These are phyloP conservation scores for Curvularia verruculosa DNA, from an alignment of 2,329 filamentous ascomycete species.

Conservation along the genomic window DNA sequence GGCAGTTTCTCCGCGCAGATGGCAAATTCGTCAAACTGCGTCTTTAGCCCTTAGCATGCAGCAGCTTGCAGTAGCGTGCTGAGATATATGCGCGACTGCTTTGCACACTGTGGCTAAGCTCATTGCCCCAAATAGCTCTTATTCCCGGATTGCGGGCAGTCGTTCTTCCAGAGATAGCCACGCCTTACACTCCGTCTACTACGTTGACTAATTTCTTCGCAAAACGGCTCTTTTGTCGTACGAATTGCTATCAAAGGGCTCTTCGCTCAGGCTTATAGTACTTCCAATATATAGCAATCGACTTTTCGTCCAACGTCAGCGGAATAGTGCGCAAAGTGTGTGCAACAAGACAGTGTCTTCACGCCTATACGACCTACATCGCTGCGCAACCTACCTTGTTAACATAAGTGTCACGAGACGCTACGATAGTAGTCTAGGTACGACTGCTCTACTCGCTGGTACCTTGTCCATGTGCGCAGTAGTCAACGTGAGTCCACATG, in stretches of 20 bases:
- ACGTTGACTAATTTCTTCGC: no score
- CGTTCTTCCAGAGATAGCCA: no score
- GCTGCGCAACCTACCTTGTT: neutral
- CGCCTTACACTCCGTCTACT: no score
- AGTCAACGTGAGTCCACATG: neutral
- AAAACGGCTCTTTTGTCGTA: no score
- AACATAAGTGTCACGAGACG: neutral
- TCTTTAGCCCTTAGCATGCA: no score
- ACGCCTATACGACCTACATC: slow-evolving; percentile 1
- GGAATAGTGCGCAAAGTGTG: no score
- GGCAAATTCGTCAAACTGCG: no score
- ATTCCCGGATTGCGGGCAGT: neutral
- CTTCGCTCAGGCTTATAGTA: no score
- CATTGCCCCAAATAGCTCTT: neutral
- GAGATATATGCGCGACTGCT: neutral
- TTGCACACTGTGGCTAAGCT: neutral
- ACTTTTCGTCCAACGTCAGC: no score
- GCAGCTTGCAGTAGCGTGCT: neutral
- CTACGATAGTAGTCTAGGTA: neutral
- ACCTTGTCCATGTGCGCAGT: neutral
- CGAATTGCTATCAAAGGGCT: no score
- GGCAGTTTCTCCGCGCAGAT: no score
- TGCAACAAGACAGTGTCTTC: neutral
- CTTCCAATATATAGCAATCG: no score
- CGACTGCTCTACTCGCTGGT: neutral